Evolutionary conservation across 2,329 filamentous ascomycete genomes (phyloP).

Genomic region (Pseudocercospora macadamiae): DNA sequence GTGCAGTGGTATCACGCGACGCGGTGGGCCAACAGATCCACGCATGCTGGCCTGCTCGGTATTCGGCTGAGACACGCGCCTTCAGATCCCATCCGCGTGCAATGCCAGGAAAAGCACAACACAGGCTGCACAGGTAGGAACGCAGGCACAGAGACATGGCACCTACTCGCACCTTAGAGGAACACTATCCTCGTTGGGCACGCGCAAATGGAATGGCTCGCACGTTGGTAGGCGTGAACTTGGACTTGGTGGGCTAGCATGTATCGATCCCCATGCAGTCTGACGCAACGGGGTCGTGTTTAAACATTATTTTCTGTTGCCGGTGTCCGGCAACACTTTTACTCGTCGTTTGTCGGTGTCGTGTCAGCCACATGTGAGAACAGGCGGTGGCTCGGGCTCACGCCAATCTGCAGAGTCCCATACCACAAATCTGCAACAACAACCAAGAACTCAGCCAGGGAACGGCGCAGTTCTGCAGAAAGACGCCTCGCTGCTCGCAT

Average conservation of each 20-base stretch:
- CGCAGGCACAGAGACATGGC: too few species aligned
- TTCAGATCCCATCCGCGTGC: not conserved
- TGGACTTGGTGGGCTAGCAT: not conserved
- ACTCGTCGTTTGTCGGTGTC: not conserved
- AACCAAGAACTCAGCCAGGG: not conserved
- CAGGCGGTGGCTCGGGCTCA: not conserved
- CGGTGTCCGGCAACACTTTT: not conserved
- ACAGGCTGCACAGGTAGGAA: too few species aligned
- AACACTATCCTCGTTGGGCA: too few species aligned
- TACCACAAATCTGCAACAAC: not conserved
- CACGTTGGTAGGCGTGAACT: not conserved
- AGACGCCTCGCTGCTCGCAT: not conserved
- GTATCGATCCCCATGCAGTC: not conserved
- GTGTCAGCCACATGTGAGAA: not conserved
- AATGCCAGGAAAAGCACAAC: not conserved
- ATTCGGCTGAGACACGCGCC: constrained; percentile 4
- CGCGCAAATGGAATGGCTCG: too few species aligned
- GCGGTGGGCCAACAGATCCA: not conserved
- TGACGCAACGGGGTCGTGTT: not conserved
- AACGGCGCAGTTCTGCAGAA: not conserved
- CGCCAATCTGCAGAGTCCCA: not conserved
- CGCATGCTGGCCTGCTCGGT: too few species aligned
- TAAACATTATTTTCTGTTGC: not conserved
- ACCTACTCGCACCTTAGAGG: too few species aligned
- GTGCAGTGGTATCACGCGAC: constrained; percentile 1